A percentile compares a stretch with the other conserved stretches of the same genome.
phyloP scores from a whole-genome alignment of 306 rosid genomes.

The Lathyrus oleraceus region DNA sequence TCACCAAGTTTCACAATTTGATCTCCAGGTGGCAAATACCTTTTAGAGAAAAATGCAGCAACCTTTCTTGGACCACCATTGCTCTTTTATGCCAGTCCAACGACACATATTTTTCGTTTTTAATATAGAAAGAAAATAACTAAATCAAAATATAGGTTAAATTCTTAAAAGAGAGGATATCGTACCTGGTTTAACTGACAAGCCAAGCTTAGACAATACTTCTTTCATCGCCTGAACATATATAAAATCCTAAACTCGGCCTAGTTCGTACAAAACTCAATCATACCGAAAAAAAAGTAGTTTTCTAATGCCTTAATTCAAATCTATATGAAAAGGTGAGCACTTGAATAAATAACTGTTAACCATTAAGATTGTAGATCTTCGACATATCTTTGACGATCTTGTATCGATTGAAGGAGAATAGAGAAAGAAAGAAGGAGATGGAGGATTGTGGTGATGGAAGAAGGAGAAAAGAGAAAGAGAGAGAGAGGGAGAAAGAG shows the following conservation, averaged over 20 bases:
- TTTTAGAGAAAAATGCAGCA: slow-evolving; percentile 69
- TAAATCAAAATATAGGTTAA: slow-evolving; percentile 3
- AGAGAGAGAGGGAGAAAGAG: too few relatives aligned
- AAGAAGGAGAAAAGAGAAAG: too few relatives aligned
- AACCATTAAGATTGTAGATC: too few relatives aligned
- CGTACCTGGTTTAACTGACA: slow-evolving; percentile 61
- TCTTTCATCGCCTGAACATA: slow-evolving; percentile 79
- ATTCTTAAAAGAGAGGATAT: not conserved
- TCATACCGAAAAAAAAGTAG: not conserved
- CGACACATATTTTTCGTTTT: not conserved
- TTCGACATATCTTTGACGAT: too few relatives aligned
- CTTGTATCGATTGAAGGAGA: too few relatives aligned
- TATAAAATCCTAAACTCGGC: slow-evolving; percentile 24
- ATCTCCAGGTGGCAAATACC: slow-evolving; percentile 79
- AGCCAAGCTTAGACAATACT: slow-evolving; percentile 66
- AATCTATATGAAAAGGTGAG: too few relatives aligned
- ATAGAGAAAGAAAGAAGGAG: too few relatives aligned
- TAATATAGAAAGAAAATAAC: not conserved
- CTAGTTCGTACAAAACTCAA: not conserved
- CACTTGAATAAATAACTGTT: too few relatives aligned
- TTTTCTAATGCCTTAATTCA: not conserved
- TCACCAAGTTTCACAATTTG: slow-evolving; percentile 48
- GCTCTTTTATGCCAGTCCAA: slow-evolving; percentile 53
- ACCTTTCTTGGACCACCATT: slow-evolving; percentile 53
- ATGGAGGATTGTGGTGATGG: too few relatives aligned